These are phyloP conservation scores for Monascus ruber DNA, from an alignment of 2,329 filamentous ascomycete genomes.

Conservation along the genomic window DNA sequence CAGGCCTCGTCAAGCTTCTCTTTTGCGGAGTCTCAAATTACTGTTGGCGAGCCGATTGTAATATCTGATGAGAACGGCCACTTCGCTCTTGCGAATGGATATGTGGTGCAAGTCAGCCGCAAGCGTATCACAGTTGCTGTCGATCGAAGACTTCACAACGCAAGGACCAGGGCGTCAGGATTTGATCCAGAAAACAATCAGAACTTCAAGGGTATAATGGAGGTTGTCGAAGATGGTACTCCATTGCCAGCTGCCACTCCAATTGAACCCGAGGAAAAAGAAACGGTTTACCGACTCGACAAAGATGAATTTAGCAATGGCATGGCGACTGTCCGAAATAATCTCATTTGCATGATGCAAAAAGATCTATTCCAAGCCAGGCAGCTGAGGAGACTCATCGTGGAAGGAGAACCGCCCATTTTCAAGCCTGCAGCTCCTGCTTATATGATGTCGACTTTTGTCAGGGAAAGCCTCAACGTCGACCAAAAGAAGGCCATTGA, in stretches of 20 bases:
- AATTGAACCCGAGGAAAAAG: slow-evolving; percentile 33
- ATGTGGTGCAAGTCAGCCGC: slow-evolving; percentile 65
- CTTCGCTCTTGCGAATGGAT: slow-evolving; percentile 88
- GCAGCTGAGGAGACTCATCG: slow-evolving; percentile 65
- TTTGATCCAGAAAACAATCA: slow-evolving; percentile 74
- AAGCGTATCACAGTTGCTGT: slow-evolving; percentile 76
- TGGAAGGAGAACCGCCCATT: slow-evolving; percentile 60
- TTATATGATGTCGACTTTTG: slow-evolving; percentile 46
- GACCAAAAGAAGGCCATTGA: slow-evolving; percentile 80
- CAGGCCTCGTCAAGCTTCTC: slow-evolving; percentile 54
- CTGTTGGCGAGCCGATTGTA: slow-evolving; percentile 83
- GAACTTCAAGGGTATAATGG: slow-evolving; percentile 83
- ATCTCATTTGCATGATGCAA: slow-evolving; percentile 85
- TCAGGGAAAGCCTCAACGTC: slow-evolving; percentile 60
- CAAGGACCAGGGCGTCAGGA: slow-evolving; percentile 59
- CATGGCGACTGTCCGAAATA: slow-evolving; percentile 90
- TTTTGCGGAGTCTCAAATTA: slow-evolving; percentile 83
- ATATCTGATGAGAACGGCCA: slow-evolving; percentile 91
- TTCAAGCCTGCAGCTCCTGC: slow-evolving; percentile 59
- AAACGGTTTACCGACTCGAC: slow-evolving; percentile 68
- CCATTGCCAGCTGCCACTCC: slow-evolving; percentile 11
- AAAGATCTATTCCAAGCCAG: slow-evolving; percentile 59
- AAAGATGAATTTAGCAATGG: slow-evolving; percentile 98
- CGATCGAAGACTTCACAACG: slow-evolving; percentile 79
- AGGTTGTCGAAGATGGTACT: slow-evolving; percentile 51